Evolutionary conservation across 257 asterid species (phyloP).

Genomic region (Avicennia marina): DNA sequence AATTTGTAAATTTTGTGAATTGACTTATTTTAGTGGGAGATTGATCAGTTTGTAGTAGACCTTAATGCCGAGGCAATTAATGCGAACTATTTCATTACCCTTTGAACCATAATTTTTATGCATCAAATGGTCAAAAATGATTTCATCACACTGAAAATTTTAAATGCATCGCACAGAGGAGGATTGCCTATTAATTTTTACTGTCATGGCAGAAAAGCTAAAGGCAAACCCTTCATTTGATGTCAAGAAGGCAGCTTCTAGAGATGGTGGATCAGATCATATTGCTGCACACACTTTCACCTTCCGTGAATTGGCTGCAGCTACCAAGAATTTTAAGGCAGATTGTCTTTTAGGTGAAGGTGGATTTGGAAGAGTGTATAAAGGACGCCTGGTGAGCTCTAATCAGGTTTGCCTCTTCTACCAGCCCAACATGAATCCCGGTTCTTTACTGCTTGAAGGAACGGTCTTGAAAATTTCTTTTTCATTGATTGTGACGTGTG

Average conservation of each 20-base stretch:
- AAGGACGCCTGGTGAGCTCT: constrained; percentile 47
- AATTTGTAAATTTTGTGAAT: no score
- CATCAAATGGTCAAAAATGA: no score
- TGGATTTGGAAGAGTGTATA: constrained; percentile 86
- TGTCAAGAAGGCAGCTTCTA: constrained; percentile 32
- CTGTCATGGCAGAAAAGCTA: constrained; percentile 23
- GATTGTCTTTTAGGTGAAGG: constrained; percentile 81
- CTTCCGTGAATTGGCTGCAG: constrained; percentile 56
- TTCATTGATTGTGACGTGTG: neutral
- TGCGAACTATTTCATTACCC: no score
- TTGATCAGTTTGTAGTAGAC: no score
- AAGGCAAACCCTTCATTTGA: constrained; percentile 35
- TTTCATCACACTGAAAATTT: no score
- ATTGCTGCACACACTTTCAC: constrained; percentile 59
- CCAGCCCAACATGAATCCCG: neutral
- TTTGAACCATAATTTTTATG: no score
- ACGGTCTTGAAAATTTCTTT: neutral
- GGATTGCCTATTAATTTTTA: no score
- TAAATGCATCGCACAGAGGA: no score
- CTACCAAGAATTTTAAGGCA: constrained; percentile 54
- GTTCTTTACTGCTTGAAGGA: neutral
- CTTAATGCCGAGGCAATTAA: no score
- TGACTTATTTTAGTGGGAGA: no score
- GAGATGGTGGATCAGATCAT: constrained; percentile 40
- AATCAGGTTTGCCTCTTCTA: constrained; percentile 35